phyloP scores from a whole-genome alignment of 495 filamentous ascomycete genomes.

The Aspergillus homomorphus region DNA sequence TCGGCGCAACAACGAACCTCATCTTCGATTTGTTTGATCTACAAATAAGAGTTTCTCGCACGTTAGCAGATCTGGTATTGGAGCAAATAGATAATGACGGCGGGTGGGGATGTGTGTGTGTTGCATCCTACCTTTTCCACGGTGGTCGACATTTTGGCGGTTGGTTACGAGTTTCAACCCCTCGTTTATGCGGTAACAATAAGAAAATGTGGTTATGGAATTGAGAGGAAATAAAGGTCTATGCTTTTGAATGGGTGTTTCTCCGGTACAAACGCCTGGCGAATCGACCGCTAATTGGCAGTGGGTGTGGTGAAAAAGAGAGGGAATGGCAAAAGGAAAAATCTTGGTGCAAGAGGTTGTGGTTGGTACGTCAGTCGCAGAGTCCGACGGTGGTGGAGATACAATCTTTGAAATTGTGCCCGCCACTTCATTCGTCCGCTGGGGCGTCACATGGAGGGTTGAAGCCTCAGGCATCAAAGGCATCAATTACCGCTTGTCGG shows the following conservation, averaged over 20 bases:
- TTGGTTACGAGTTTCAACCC: constrained; percentile 22
- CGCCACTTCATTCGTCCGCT: constrained; percentile 26
- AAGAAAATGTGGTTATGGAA: constrained; percentile 10
- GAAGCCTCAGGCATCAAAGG: constrained; percentile 26
- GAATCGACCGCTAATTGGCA: not conserved
- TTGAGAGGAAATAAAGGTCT: constrained; percentile 7
- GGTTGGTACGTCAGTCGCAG: constrained; percentile 8
- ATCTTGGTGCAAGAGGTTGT: not conserved
- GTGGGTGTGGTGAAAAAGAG: constrained; percentile 15
- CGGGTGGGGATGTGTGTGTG: constrained; percentile 1
- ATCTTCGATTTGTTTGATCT: constrained; percentile 98
- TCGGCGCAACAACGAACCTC: no score
- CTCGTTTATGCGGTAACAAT: constrained; percentile 19
- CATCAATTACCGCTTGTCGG: constrained; percentile 26
- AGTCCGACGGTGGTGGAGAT: constrained; percentile 11
- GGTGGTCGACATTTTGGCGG: constrained; percentile 83
- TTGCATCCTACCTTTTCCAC: constrained; percentile 87
- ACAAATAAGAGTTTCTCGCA: constrained; percentile 10
- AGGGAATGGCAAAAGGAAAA: not conserved
- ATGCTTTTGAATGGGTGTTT: not conserved
- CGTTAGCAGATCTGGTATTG: constrained; percentile 24
- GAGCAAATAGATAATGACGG: not conserved
- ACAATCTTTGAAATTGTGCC: constrained; percentile 29
- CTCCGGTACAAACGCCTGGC: not conserved
- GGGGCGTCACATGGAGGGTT: constrained; percentile 22